Evolutionary conservation across 2,329 filamentous ascomycete genomes (phyloP), one percentile per base, ranked within the genome.

Genomic region (Botrytis hyacinthi): DNA sequence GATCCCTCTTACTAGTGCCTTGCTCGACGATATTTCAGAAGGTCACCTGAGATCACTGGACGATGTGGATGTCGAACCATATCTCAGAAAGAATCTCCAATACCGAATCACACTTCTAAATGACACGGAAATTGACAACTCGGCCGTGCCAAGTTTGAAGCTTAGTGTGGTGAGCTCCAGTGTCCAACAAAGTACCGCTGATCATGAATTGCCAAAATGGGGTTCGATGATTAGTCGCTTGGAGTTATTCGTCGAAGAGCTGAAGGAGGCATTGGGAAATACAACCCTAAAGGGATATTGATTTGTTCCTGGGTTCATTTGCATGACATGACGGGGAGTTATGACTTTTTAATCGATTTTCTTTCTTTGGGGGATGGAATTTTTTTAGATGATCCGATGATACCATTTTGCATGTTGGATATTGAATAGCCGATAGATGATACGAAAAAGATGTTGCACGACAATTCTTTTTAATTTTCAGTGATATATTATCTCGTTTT

Each of bases 1-100:
- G 0, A 81, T 87, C 12, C 84, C 85, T 3, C 74, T 87, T 40
- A 87, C 84, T 0, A 80, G 80, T 16, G 80, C 80, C 9, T 76
- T 87, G 22, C 77, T 84, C 16, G 79, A 80, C 2, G 81, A 82
- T 9, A 61, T 79, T 0, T 32, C 46, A 5, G 22, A 42, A 1
- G 76, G 77, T 3, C 77, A 82, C n/a, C 73, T 87, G 66, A 62
- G 71, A 22, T 81, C 75, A 60, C 44, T 81, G 16, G 71, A 77
- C 2, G 71, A 73, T 3, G 72, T 60, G 8, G 76, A 79, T 62
- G 78, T 81, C 8, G 71, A 75, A 12, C 74, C 77, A 6, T 81
- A 77, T 68, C 70, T 82, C 37, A 70, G 68, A 4, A 63, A 75
- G 22, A 77, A 81, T 48, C 68, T 82, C 35, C 70, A 76, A 32